Percentiles rank a stretch among this genome's conserved stretches.
Evolutionary conservation across 257 asterid species (phyloP).

Genomic region (Eustoma russellianum): DNA sequence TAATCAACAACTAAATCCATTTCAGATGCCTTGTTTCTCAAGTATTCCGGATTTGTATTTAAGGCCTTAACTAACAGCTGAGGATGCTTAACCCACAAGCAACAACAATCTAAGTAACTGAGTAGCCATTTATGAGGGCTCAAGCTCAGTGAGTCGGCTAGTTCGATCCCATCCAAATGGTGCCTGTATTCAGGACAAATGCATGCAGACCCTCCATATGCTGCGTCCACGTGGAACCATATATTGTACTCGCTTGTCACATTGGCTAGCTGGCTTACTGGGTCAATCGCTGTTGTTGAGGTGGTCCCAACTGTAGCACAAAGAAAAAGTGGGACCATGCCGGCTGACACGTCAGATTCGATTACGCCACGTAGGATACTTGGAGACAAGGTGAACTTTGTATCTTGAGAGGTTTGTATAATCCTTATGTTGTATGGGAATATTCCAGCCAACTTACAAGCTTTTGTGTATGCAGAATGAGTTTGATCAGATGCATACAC

Average conservation of each 20-base stretch:
- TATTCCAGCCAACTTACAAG: constrained; percentile 24
- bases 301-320: constrained; percentile 29
- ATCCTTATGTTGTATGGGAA: constrained; percentile 22
- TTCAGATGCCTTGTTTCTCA: constrained; percentile 16
- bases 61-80: constrained; percentile 13
- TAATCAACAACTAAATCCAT: constrained; percentile 18
- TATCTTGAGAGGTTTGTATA: constrained; percentile 10
- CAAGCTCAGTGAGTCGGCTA: constrained; percentile 21
- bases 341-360: constrained; percentile 16
- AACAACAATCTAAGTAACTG: constrained; percentile 25
- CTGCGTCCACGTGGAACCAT: constrained; percentile 31
- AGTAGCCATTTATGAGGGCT: constrained; percentile 29
- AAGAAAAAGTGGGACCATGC: constrained; percentile 22
- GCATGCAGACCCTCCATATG: constrained; percentile 26
- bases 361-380: constrained; percentile 5
- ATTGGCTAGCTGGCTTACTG: constrained; percentile 8
- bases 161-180: constrained; percentile 19
- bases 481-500: constrained; percentile 26
- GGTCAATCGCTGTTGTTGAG: constrained; percentile 22
- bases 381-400: constrained; percentile 17
- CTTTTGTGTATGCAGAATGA: constrained; percentile 21
- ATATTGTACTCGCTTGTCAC: constrained; percentile 10
- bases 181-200: constrained; percentile 28
- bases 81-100: constrained; percentile 24
- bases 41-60: constrained; percentile 24